Base-by-base conservation (phyloP, 495 filamentous ascomycete species). In the Penicillium paradoxum region DNA sequence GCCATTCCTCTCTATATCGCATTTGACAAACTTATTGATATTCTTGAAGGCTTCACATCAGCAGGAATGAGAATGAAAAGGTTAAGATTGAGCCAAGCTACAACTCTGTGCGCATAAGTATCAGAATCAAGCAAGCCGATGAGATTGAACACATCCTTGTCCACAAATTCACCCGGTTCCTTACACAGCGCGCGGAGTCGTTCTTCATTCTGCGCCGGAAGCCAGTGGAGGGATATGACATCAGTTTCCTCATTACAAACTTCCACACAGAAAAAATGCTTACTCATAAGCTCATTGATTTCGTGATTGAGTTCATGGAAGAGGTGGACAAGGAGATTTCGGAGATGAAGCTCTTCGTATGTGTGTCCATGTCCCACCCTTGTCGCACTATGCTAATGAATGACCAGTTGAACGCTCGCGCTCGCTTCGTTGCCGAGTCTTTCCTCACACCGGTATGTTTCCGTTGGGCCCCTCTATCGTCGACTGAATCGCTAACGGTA, bases 281-380 rank as follows among this genome's bases (percentile, higher is more conserved):
- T 63, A 97, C 96, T 76, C 90, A 98, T 65, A 97, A 98, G 74
- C 76, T 98, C 55, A 95, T 98, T 9, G 93, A 98, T 64, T 98
- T 98, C 63, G 93, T 97, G 54, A 95, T 99, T 54, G 85, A 96
- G 57, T 97, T 97, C 41, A 97, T 97, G 91, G 92, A 97, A 73
- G 95, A 99, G 64, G 93, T 97, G 25, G 93, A 97, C 65, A 97
- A 97, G 76, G 95, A 99, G 71, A 97, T 97, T 46, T 97, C 92
- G 1, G 95, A 97, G 72, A 97, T 97, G 93, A 99, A 99, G 82
- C 83, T 99, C 55, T 99, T 97, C 72, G 92, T 97, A 83, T 45
- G 89, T 79, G 18, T 27, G 10, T 9, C 14, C 14, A 57, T 32
- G n/a, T 2, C 7, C 21, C 18, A 10, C 68, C 37, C 66, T 67